These are phyloP conservation scores for Scenedesmus sp. DNA, from an alignment of 163 green algal species.

Conservation along the genomic window DNA sequence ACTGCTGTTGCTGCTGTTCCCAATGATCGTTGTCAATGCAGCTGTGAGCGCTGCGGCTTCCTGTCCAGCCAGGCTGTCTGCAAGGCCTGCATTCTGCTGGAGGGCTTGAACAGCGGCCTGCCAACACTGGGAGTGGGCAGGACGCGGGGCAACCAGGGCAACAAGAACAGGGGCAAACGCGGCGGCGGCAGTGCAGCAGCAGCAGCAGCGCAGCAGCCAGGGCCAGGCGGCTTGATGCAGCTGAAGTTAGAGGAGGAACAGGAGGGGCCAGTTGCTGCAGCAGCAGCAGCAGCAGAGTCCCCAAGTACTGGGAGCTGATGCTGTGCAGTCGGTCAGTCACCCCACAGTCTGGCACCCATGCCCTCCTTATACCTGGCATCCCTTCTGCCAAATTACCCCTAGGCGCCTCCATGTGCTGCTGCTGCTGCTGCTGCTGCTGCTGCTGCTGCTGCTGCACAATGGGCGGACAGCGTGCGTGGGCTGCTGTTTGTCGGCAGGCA, in stretches of 20 bases:
- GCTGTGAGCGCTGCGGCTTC: slow-evolving; percentile 92
- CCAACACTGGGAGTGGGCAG: slow-evolving; percentile 62
- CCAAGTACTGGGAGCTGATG: not conserved
- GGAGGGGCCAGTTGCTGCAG: not conserved
- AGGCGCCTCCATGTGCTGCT: too few species aligned
- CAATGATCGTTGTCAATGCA: slow-evolving; percentile 16
- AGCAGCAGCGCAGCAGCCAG: not conserved
- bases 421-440: too few species aligned
- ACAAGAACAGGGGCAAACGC: not conserved
- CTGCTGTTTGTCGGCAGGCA: too few species aligned
- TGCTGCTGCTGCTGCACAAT: too few species aligned
- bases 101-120: slow-evolving; percentile 91
- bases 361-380: too few species aligned
- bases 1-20: not conserved
- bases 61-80: slow-evolving; percentile 92
- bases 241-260: not conserved
- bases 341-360: too few species aligned
- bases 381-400: too few species aligned
- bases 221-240: not conserved
- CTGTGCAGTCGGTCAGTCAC: too few species aligned
- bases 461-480: too few species aligned
- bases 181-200: not conserved
- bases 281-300: not conserved
- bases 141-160: not conserved
- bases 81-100: slow-evolving; percentile 96